Conservation (phyloP, 257 asterid genomes). For the Oldenlandia corymbosa region DNA sequence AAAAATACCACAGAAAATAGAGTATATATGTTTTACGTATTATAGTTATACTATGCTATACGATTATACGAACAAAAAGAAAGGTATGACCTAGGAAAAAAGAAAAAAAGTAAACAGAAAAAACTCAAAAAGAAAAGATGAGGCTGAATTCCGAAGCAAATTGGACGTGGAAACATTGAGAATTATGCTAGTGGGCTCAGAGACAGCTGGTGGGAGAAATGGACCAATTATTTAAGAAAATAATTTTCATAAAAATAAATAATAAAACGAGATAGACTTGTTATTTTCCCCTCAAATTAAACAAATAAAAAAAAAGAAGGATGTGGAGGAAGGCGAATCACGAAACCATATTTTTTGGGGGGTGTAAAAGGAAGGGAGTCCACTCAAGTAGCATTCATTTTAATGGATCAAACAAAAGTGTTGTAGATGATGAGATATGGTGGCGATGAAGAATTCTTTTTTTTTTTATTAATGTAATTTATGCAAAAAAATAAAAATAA, state of each 20-base stretch:
- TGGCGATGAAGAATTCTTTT: no score
- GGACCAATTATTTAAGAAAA: slow-evolving; percentile 4
- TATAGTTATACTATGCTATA: no score
- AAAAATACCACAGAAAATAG: neutral
- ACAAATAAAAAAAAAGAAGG: neutral
- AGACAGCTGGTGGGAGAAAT: slow-evolving; percentile 22
- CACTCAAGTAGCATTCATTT: slow-evolving; percentile 18
- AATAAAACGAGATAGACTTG: neutral
- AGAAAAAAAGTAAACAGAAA: no score
- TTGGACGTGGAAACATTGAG: slow-evolving; percentile 21
- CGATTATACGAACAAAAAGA: no score
- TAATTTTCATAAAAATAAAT: neutral
- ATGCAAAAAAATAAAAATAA: neutral
- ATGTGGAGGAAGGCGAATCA: slow-evolving; percentile 17
- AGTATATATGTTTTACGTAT: no score
- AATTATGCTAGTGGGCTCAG: slow-evolving; percentile 24
- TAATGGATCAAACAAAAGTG: slow-evolving; percentile 1
- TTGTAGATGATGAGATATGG: slow-evolving; percentile 11
- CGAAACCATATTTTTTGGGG: neutral
- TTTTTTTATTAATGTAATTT: no score
- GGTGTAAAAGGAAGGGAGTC: neutral
- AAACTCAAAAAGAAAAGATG: neutral
- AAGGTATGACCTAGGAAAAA: no score
- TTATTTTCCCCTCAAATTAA: neutral
- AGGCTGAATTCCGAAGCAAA: slow-evolving; percentile 22